phyloP scores from a whole-genome alignment of 1,284 basidiomycete genomes.

The Afroboletus lepidellus region DNA sequence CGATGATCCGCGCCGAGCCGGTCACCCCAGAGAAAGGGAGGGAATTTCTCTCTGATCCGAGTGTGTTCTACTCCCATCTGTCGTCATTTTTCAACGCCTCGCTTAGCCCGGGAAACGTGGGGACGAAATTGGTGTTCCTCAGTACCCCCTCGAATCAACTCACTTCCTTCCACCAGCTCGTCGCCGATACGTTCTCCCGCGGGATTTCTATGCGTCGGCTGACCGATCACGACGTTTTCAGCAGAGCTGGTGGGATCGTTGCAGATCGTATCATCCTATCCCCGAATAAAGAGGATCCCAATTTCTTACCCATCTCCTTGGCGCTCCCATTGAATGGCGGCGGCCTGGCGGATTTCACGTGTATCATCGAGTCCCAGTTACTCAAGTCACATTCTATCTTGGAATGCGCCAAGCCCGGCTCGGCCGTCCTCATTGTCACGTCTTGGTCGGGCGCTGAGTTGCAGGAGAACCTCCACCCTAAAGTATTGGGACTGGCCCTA shows the following conservation, averaged over 20 bases:
- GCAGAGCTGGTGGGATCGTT: slow-evolving; percentile 64
- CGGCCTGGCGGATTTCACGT: slow-evolving; percentile 64
- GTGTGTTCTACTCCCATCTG: slow-evolving; percentile 49
- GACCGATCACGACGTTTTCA: slow-evolving; percentile 67
- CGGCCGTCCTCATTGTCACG: slow-evolving; percentile 60
- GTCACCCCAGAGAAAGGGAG: slow-evolving; percentile 56
- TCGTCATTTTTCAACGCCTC: slow-evolving; percentile 31
- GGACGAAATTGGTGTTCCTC: slow-evolving; percentile 59
- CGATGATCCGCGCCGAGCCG: slow-evolving; percentile 56
- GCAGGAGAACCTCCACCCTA: slow-evolving; percentile 48
- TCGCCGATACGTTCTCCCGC: slow-evolving; percentile 60
- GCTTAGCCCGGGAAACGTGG: slow-evolving; percentile 23
- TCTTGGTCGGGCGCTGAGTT: slow-evolving; percentile 65
- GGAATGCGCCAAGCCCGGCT: slow-evolving; percentile 53
- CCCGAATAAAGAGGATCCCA: slow-evolving; percentile 38
- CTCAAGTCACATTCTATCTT: slow-evolving; percentile 68
- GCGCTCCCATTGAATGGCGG: slow-evolving; percentile 50
- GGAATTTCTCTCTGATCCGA: slow-evolving; percentile 47
- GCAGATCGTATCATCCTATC: slow-evolving; percentile 61
- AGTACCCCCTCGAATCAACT: slow-evolving; percentile 55
- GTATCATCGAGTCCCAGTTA: slow-evolving; percentile 65
- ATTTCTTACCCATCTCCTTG: slow-evolving; percentile 48
- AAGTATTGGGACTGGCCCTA: slow-evolving; percentile 41
- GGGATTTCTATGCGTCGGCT: slow-evolving; percentile 57
- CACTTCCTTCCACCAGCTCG: slow-evolving; percentile 49